Evolutionary conservation across 2,329 filamentous ascomycete genomes (phyloP).

Genomic region (Fusarium annulatum): DNA sequence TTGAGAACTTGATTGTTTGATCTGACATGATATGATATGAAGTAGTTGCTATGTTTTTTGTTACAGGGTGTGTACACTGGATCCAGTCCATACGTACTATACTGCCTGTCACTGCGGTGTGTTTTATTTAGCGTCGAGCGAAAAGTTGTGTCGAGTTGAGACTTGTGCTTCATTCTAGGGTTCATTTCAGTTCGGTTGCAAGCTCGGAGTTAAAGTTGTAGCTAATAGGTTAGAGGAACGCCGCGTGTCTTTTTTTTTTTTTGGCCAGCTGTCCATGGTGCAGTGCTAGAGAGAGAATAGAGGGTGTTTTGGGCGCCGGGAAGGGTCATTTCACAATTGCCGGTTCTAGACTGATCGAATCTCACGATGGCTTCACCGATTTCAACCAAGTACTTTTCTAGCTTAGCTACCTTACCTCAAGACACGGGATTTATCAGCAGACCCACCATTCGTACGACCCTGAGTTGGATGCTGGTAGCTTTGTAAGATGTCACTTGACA

Average conservation of each 20-base stretch:
- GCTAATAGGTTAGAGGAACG: constrained; percentile 23
- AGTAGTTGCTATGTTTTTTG: neutral
- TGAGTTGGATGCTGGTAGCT: neutral
- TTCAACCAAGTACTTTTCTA: constrained; percentile 3
- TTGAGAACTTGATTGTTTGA: constrained; percentile 60
- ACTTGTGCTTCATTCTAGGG: constrained; percentile 21
- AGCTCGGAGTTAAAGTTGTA: constrained; percentile 18
- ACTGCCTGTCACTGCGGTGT: constrained; percentile 6
- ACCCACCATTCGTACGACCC: constrained; percentile 19
- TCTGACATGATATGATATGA: constrained; percentile 3
- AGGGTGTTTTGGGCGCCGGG: constrained; percentile 17
- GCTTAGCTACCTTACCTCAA: neutral
- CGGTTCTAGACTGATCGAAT: constrained; percentile 33
- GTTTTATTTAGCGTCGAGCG: constrained; percentile 22
- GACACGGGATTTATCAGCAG: constrained; percentile 24
- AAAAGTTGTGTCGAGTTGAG: constrained; percentile 29
- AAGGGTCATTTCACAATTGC: constrained; percentile 11
- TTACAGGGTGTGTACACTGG: constrained; percentile 5
- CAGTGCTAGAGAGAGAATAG: constrained; percentile 24
- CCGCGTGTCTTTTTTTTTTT: constrained; percentile 8
- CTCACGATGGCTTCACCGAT: constrained; percentile 38
- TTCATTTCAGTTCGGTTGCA: constrained; percentile 16
- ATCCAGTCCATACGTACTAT: constrained; percentile 21
- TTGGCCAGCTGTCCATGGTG: constrained; percentile 27
- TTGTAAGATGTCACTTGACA: constrained; percentile 3